Evolutionary conservation across 208 protist genomes (phyloP), one percentile per base, ranked within the genome.

Genomic region (Trichomonas gallinae): DNA sequence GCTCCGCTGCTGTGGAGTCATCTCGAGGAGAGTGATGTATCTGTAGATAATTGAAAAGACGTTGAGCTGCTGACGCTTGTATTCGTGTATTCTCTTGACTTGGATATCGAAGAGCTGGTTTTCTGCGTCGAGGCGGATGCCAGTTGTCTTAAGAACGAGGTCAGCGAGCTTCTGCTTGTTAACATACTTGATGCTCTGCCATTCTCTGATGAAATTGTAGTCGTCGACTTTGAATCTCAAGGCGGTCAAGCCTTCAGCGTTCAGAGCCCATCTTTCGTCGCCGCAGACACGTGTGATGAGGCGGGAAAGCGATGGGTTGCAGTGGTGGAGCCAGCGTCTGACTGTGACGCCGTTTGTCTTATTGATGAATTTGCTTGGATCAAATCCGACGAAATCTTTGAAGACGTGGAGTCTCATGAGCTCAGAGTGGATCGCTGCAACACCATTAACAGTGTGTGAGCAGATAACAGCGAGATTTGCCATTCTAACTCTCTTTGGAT

Each of bases 41-140:
- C 96, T 88, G 91, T 97, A 63, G 91, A 98, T 98, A 11, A 98
- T 49, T 11, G 46, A 49, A 8, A 98, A 97, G 58, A 98, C 97
- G 91, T 98, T 98, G 4, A 99, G 40, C 8, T 98, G 93, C 96
- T 99, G 98, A n/a, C 98, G 96, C 97, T 99, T 99, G 97, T 99
- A 99, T 97, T 99, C 98, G 96, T 99, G 98, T 97, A 99, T 98
- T 91, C 98, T 96, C 97, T 99, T 99, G 40, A 98, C 98, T n/a
- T 98, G 98, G 23, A 97, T 48, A 97, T 98, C 98, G 96, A 98
- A 98, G 17, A 98, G 63, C 36, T 97, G 83, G 4, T 31, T 48
- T 31, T 44, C 34, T n/a, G 83, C 34, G 31, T 89, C 42, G 0
- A 89, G 40, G 23, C 48, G 6, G 6, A 89, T 31, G 40, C 83